Percentiles rank a stretch among this genome's conserved stretches.
phyloP scores from a whole-genome alignment of 169 alveolate genomes.

The Plasmodium cynomolgi region DNA sequence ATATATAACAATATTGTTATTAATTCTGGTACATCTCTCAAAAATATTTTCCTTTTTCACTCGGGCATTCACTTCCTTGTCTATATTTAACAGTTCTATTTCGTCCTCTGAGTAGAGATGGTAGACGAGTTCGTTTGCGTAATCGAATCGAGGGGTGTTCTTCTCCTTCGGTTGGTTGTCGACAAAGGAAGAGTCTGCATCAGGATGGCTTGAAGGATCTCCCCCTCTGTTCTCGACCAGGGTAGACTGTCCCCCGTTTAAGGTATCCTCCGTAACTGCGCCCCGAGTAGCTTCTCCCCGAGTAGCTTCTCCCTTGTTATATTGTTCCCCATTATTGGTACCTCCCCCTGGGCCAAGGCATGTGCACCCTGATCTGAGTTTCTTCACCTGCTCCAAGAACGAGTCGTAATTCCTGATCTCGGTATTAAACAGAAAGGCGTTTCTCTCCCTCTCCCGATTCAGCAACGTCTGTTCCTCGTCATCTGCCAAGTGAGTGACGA shows the following conservation, averaged over 20 bases:
- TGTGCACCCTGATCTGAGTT: background rate
- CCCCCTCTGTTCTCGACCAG: background rate
- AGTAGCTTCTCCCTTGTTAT: background rate
- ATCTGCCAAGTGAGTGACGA: background rate
- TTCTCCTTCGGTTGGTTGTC: background rate
- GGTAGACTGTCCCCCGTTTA: background rate
- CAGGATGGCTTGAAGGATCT: background rate
- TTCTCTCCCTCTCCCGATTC: background rate
- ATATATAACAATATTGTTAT: conserved; percentile 35
- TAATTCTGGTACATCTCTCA: background rate
- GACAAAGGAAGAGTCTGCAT: background rate
- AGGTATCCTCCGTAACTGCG: background rate
- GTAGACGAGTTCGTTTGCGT: conserved; percentile 7
- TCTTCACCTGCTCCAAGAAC: conserved; percentile 4
- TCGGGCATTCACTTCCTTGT: conserved; percentile 14
- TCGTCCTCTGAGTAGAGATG: conserved; percentile 26
- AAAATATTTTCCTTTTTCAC: conserved; percentile 34
- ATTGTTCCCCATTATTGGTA: too few species aligned
- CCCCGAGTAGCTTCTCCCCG: background rate
- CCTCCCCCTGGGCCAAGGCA: too few species aligned
- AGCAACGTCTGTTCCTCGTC: background rate
- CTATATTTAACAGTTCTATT: conserved; percentile 9
- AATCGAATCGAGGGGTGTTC: background rate
- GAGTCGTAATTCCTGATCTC: background rate
- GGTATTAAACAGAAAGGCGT: conserved; percentile 44